Conservation (phyloP, 129 eudicot species). For the Solidago caesia region DNA sequence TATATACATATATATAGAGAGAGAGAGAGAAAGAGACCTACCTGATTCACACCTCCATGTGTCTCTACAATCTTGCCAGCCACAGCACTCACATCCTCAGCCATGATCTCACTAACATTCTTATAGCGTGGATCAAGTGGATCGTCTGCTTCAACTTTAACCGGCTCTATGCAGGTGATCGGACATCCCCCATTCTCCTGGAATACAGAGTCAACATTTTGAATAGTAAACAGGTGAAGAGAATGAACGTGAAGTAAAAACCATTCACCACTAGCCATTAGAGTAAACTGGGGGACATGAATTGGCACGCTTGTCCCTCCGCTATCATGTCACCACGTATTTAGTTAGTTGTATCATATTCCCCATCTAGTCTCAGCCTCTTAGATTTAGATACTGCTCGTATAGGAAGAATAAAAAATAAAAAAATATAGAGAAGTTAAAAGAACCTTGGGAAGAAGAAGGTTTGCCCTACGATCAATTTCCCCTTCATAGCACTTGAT, state of each 20-base stretch:
- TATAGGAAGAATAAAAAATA: slow-evolving; percentile 2
- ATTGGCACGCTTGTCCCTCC: background rate
- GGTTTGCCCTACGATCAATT: slow-evolving; percentile 29
- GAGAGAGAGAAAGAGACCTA: slow-evolving; percentile 14
- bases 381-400: slow-evolving; percentile 1
- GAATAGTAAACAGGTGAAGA: background rate
- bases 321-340: background rate
- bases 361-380: background rate
- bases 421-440: slow-evolving; percentile 13
- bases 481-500: slow-evolving; percentile 32
- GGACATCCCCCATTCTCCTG: slow-evolving; percentile 21
- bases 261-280: background rate
- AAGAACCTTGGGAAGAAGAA: slow-evolving; percentile 28
- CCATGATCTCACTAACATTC: slow-evolving; percentile 17
- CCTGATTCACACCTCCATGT: slow-evolving; percentile 22
- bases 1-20: background rate
- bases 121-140: background rate
- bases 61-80: slow-evolving; percentile 5
- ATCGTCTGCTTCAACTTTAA: slow-evolving; percentile 27
- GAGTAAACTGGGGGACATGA: background rate
- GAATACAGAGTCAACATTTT: background rate
- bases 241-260: slow-evolving; percentile 4
- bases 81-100: slow-evolving; percentile 15
- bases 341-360: background rate
- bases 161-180: slow-evolving; percentile 4